A percentile compares a stretch with the other conserved stretches of the same genome.
Evolutionary conservation across 202 grass and related monocot genomes (phyloP).

Genomic region (Panicum virgatum): DNA sequence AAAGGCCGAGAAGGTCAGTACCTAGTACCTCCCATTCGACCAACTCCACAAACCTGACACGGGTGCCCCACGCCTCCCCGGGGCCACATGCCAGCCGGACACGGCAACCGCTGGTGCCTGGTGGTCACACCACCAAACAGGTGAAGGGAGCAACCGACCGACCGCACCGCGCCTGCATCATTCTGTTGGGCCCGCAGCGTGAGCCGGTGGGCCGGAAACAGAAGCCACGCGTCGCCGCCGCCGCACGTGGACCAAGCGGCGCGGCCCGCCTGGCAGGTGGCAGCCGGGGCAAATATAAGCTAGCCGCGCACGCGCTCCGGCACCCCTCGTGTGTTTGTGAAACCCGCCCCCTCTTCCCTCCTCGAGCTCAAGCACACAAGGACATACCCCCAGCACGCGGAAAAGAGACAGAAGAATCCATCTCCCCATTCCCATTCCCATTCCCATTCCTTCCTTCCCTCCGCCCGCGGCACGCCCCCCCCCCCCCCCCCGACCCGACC

Average conservation of each 20-base stretch:
- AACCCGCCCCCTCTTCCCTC: background rate
- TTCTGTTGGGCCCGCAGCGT: slow-evolving; percentile 37
- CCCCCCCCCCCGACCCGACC: background rate
- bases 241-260: slow-evolving; percentile 27
- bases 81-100: background rate
- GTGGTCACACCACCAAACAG: too few relatives aligned
- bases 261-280: background rate
- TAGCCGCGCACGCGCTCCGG: background rate
- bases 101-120: too few relatives aligned
- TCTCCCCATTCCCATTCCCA: slow-evolving; percentile 7
- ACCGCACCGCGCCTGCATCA: slow-evolving; percentile 2
- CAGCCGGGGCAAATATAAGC: too few relatives aligned
- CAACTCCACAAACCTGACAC: background rate
- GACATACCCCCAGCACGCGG: background rate
- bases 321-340: background rate
- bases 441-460: too few relatives aligned
- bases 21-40: too few relatives aligned
- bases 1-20: background rate
- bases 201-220: too few relatives aligned
- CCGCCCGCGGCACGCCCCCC: slow-evolving; percentile 15
- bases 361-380: slow-evolving; percentile 23
- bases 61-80: background rate
- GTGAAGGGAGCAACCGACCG: slow-evolving; percentile 1
- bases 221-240: slow-evolving; percentile 32
- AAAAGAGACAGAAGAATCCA: slow-evolving; percentile 22